Conservation (phyloP, 331 rosid species). For the Telfairia occidentalis region DNA sequence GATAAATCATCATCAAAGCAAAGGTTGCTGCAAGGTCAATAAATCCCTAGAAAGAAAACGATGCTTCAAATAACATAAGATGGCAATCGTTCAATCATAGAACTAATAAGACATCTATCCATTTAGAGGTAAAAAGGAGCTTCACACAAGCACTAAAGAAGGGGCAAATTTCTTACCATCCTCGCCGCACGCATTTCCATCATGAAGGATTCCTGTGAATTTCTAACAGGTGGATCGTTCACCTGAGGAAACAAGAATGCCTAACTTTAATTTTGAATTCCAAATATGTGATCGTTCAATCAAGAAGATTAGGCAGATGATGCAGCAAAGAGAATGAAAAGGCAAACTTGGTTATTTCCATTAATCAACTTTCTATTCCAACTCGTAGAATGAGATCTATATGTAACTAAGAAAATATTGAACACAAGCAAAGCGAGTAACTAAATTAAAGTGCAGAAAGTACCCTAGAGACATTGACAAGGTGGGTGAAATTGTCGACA, state of each 20-base stretch:
- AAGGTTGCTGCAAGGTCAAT: neutral
- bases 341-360: neutral
- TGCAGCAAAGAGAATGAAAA: neutral
- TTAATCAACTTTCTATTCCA: neutral
- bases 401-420: neutral
- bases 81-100: neutral
- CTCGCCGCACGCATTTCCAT: constrained; percentile 87
- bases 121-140: neutral
- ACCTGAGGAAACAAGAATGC: constrained; percentile 29
- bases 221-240: constrained; percentile 74
- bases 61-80: neutral
- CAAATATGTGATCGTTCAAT: neutral
- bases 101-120: neutral
- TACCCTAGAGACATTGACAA: constrained; percentile 77
- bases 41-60: neutral
- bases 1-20: neutral
- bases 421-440: neutral
- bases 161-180: constrained; percentile 37
- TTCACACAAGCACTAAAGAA: neutral
- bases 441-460: neutral
- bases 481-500: constrained; percentile 81
- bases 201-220: constrained; percentile 87
- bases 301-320: neutral
- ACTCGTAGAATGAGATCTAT: neutral
- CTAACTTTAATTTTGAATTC: neutral